Percentiles rank a stretch among this genome's conserved stretches.
phyloP scores from a whole-genome alignment of 371 early-diverging fungal species.

The Mortierella sp. region DNA sequence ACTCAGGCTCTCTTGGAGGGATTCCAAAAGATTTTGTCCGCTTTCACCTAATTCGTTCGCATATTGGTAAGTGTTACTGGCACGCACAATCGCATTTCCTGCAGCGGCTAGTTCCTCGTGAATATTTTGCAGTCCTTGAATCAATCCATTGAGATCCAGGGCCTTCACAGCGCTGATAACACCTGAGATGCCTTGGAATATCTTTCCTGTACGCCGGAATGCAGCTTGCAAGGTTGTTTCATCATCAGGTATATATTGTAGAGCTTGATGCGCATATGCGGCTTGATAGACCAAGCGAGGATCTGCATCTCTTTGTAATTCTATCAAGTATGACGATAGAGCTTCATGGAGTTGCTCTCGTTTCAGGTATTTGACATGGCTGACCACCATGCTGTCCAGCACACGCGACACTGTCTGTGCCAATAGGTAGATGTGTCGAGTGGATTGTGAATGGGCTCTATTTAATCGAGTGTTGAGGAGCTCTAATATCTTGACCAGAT shows the following conservation, averaged over 20 bases:
- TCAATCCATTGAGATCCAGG: background rate
- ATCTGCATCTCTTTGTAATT: background rate
- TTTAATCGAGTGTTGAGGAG: too few species aligned
- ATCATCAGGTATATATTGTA: too few species aligned
- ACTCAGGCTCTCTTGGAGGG: too few species aligned
- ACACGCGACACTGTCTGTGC: background rate
- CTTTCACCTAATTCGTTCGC: too few species aligned
- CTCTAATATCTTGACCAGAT: background rate
- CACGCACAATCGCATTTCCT: too few species aligned
- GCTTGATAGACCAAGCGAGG: slow-evolving; percentile 13
- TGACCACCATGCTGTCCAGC: slow-evolving; percentile 10
- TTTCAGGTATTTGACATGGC: background rate
- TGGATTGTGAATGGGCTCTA: background rate
- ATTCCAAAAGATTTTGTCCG: too few species aligned
- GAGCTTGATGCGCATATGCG: background rate
- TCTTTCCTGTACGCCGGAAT: too few species aligned
- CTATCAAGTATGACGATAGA: too few species aligned
- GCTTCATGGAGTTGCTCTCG: slow-evolving; percentile 6
- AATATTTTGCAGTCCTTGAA: background rate
- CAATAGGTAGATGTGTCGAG: background rate
- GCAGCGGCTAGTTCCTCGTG: too few species aligned
- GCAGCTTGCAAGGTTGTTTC: too few species aligned
- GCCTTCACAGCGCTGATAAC: background rate
- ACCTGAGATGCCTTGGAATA: too few species aligned
- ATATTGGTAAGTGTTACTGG: too few species aligned